phyloP scores from a whole-genome alignment of 2,329 filamentous ascomycete species.

The Bimuria novae-zelandiae region DNA sequence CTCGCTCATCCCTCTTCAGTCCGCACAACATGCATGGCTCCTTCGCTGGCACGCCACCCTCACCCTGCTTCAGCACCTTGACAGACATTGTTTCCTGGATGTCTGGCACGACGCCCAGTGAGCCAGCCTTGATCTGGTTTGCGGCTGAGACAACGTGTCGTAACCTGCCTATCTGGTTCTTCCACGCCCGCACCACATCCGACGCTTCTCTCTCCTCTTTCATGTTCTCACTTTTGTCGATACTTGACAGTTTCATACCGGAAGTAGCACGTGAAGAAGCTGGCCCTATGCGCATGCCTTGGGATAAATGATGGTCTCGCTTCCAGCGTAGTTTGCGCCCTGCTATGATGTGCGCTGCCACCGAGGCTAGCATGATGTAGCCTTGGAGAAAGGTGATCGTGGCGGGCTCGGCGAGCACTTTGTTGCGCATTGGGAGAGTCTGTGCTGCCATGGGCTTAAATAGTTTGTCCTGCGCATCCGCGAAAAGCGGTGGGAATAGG shows the following conservation, averaged over 20 bases:
- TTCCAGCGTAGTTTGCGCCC: conserved; percentile 90
- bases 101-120: conserved; percentile 65
- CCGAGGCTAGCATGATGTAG: conserved; percentile 66
- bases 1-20: conserved; percentile 82
- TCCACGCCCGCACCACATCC: conserved; percentile 77
- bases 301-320: conserved; percentile 79
- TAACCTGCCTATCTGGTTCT: conserved; percentile 73
- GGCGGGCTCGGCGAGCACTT: conserved; percentile 65
- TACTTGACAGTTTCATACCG: conserved; percentile 89
- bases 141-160: conserved; percentile 72
- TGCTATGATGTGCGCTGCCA: conserved; percentile 79
- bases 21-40: conserved; percentile 86
- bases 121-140: conserved; percentile 54
- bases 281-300: conserved; percentile 83
- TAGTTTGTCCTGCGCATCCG: conserved; percentile 65
- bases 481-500: conserved; percentile 73
- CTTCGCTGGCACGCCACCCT: conserved; percentile 73
- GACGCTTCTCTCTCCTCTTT: conserved; percentile 85
- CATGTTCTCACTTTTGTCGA: conserved; percentile 81
- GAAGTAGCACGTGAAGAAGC: conserved; percentile 69
- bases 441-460: conserved; percentile 68
- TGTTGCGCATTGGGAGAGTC: conserved; percentile 62
- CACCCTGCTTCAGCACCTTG: conserved; percentile 61
- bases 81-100: conserved; percentile 71
- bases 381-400: conserved; percentile 67